Evolutionary conservation across 441 rosid genomes (phyloP), one percentile per base, ranked within the genome.

Genomic region (Pelargonium myrrhifolium): DNA sequence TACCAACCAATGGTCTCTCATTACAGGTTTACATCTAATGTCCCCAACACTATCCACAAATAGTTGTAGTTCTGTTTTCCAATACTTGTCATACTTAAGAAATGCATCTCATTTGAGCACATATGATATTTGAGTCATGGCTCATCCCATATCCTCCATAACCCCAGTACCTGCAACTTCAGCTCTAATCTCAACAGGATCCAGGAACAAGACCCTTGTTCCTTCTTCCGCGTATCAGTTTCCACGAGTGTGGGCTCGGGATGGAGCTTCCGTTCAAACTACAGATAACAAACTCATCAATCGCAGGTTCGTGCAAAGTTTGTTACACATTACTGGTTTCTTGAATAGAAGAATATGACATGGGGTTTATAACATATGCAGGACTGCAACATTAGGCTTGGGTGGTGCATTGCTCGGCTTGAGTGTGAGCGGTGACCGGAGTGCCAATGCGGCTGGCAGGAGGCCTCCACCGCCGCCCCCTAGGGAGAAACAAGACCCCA

Each of bases 391-490:
- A 6, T 73, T 87, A 71, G 81, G 89, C 3, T 70, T 86, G 72
- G 77, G 66, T 3, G 81, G 83, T 35, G 84, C 76, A 0, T 42
- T 79, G 64, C 40, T 88, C 69, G 83, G 91, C 21, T 80, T 83
- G 83, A 82, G 42, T 56, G 7, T 71, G 18, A 9, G 24, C 0
- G 78, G 80, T 42, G 79, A 72, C 5, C 14, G 39, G 62, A 76
- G 61, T 3, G 88, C 89, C 3, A 77, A 69, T 62, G 97, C 92
- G 0, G 92, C 94, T 0, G 84, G 78, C 0, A 83, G 80, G 71
- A 83, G 93, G 85, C 90, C 92, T 0, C 87, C 94, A 0, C 89
- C 92, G 0, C 87, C 93, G 1, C 87, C 84, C 0, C 66, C 89
- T 0, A 53, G 0, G 67, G 93, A 89, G 85, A 90, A 82, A 70